Conservation (phyloP, 129 eudicot species). For the Tagetes erecta region DNA sequence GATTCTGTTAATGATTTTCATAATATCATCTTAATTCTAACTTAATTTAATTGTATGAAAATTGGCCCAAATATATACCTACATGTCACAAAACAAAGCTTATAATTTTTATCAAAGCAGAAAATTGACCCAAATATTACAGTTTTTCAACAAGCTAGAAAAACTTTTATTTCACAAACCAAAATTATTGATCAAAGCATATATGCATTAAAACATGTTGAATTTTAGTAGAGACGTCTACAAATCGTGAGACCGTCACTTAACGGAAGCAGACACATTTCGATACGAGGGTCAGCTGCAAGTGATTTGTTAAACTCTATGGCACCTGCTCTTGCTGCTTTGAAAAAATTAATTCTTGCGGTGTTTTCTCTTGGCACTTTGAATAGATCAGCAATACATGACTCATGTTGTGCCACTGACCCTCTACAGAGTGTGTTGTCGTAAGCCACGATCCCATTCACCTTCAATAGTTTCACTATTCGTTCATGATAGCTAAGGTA, state of each 20-base stretch:
- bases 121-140: too few species aligned
- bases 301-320: constrained; percentile 33
- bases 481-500: constrained; percentile 53
- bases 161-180: too few species aligned
- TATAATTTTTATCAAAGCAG: too few species aligned
- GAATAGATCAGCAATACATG: constrained; percentile 15
- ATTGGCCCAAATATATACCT: too few species aligned
- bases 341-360: neutral
- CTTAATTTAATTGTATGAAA: too few species aligned
- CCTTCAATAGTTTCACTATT: constrained; percentile 49
- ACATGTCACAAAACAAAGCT: too few species aligned
- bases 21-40: too few species aligned
- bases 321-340: neutral
- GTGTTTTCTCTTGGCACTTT: too few species aligned
- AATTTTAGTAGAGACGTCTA: constrained; percentile 34
- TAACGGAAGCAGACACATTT: constrained; percentile 33
- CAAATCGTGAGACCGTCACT: constrained; percentile 61
- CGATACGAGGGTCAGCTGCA: constrained; percentile 45
- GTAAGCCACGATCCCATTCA: constrained; percentile 56
- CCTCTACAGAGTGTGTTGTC: constrained; percentile 68
- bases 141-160: too few species aligned
- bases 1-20: too few species aligned
- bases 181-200: too few species aligned
- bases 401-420: constrained; percentile 43
- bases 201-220: too few species aligned